These are phyloP conservation scores for Pseudogymnoascus verrucosus DNA, from an alignment of 2,329 filamentous ascomycete species.

Conservation along the genomic window DNA sequence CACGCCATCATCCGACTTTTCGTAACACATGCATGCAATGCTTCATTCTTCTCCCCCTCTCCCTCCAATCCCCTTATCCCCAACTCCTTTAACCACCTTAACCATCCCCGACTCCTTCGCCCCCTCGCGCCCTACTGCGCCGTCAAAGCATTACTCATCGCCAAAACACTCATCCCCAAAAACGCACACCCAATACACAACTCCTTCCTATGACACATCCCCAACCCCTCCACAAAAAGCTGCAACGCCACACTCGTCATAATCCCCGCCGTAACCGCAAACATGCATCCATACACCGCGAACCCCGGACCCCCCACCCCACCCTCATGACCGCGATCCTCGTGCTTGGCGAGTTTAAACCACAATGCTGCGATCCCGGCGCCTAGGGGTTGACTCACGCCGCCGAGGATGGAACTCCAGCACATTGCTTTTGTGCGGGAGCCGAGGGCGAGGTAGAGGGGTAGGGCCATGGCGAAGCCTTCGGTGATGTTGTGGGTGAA, in stretches of 20 bases:
- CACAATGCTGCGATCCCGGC: conserved; percentile 77
- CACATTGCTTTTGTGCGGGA: conserved; percentile 74
- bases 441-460: conserved; percentile 82
- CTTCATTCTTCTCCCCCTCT: not conserved
- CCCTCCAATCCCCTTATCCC: no score
- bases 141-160: conserved; percentile 77
- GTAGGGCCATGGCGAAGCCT: conserved; percentile 88
- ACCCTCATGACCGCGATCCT: conserved; percentile 32
- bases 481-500: conserved; percentile 99
- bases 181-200: conserved; percentile 76
- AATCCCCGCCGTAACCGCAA: conserved; percentile 83
- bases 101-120: no score
- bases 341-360: conserved; percentile 63
- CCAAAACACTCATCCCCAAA: conserved; percentile 79
- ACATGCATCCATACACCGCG: conserved; percentile 71
- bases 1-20: not conserved
- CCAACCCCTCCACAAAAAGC: conserved; percentile 78
- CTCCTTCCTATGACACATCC: conserved; percentile 69
- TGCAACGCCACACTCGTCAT: conserved; percentile 92
- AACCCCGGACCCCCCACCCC: conserved; percentile 35
- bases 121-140: conserved; percentile 31
- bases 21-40: not conserved
- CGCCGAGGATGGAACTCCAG: conserved; percentile 77
- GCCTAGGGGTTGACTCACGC: conserved; percentile 78
- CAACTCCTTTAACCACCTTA: no score